Evolutionary conservation across 23 red algal species (phyloP).

Genomic region (Gracilaria domingensis): DNA sequence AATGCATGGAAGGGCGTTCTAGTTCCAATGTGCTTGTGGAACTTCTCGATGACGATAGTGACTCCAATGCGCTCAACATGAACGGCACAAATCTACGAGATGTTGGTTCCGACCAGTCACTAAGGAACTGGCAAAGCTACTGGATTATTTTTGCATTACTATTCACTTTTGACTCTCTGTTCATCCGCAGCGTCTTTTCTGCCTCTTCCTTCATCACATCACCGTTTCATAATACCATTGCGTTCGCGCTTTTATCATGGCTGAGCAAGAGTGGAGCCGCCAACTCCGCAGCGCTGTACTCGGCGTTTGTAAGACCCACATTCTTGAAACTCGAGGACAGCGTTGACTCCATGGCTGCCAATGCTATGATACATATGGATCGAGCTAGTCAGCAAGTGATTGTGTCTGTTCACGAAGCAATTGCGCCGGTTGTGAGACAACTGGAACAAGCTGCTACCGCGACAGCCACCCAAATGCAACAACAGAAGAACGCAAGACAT

Average conservation of each 20-base stretch:
- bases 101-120: not conserved
- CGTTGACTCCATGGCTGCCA: slow-evolving; percentile 32
- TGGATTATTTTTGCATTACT: slow-evolving; percentile 51
- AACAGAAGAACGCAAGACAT: not conserved
- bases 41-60: slow-evolving; percentile 35
- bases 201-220: slow-evolving; percentile 7
- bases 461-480: slow-evolving; percentile 14
- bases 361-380: slow-evolving; percentile 33
- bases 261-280: slow-evolving; percentile 18
- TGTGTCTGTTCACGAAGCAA: not conserved
- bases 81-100: not conserved
- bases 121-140: slow-evolving; percentile 55
- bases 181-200: not conserved
- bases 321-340: slow-evolving; percentile 17
- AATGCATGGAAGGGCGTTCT: slow-evolving; percentile 32
- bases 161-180: slow-evolving; percentile 26
- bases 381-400: slow-evolving; percentile 8
- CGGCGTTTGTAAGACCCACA: slow-evolving; percentile 23
- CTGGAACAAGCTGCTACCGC: slow-evolving; percentile 32
- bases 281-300: slow-evolving; percentile 36
- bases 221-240: slow-evolving; percentile 19
- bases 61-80: not conserved
- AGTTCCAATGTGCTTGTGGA: not conserved
- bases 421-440: slow-evolving; percentile 21
- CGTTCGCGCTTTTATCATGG: slow-evolving; percentile 47